Conservation (phyloP, 495 filamentous ascomycete species). For the Penicillium riverlandense region DNA sequence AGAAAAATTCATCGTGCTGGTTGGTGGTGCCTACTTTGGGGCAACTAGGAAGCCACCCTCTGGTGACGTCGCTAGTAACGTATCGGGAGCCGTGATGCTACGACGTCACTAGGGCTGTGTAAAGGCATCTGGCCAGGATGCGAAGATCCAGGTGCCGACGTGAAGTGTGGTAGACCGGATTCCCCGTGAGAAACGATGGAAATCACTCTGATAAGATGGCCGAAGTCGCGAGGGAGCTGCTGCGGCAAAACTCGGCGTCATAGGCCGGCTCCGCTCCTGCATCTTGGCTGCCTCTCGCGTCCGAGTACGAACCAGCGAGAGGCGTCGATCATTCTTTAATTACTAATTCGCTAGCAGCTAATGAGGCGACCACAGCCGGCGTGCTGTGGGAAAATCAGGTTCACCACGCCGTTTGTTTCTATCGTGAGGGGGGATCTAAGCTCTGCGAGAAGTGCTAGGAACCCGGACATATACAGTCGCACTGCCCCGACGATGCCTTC, state of each 20-base stretch:
- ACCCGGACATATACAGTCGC: constrained; percentile 10
- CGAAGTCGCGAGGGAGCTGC: not conserved
- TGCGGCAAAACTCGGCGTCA: not conserved
- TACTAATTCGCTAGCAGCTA: constrained; percentile 11
- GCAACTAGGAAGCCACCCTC: not conserved
- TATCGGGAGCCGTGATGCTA: not conserved
- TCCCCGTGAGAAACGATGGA: not conserved
- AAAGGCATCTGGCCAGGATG: not conserved
- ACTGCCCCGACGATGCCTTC: constrained; percentile 5
- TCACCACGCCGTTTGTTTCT: constrained; percentile 4
- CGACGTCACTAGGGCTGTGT: not conserved
- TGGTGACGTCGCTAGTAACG: not conserved
- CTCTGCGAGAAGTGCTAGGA: constrained; percentile 12
- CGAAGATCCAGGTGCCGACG: not conserved
- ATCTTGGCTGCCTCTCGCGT: constrained; percentile 2
- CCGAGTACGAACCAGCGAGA: not conserved
- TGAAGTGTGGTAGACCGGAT: not conserved
- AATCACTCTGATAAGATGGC: not conserved
- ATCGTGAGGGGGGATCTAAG: constrained; percentile 8
- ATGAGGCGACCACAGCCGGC: constrained; percentile 5
- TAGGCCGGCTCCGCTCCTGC: not conserved
- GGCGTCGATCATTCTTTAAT: constrained; percentile 12
- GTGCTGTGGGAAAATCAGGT: constrained; percentile 6
- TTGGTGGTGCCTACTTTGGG: not conserved
- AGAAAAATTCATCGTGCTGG: not conserved